Conservation (phyloP, 202 grass and related monocot genomes). For the Setaria viridis region DNA sequence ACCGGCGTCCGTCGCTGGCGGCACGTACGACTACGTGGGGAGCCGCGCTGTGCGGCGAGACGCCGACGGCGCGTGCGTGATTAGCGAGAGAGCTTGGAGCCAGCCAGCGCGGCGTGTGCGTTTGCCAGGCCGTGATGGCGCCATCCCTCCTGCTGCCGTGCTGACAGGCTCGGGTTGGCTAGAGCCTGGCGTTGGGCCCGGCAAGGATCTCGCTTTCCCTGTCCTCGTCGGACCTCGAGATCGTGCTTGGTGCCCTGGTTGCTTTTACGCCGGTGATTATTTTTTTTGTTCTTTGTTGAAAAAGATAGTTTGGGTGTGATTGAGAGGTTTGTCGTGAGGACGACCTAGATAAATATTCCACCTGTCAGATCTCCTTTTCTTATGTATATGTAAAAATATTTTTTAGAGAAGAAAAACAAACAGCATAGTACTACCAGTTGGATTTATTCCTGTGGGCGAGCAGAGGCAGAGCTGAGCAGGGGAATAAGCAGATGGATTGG, state of each 20-base stretch:
- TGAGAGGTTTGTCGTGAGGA: background rate
- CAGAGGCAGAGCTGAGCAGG: background rate
- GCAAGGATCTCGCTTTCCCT: too few species aligned
- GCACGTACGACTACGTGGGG: background rate
- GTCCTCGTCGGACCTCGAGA: background rate
- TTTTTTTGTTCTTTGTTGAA: too few species aligned
- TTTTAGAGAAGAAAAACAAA: background rate
- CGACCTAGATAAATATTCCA: background rate
- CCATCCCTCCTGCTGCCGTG: constrained; percentile 18
- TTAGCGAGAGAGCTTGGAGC: background rate
- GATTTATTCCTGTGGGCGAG: background rate
- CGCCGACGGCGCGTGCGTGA: background rate
- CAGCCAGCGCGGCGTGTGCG: too few species aligned
- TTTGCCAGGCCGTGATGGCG: constrained; percentile 21
- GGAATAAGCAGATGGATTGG: constrained; percentile 22
- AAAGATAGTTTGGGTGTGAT: background rate
- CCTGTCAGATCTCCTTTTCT: background rate
- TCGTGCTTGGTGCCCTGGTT: background rate
- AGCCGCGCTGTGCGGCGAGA: background rate
- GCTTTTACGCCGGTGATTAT: background rate
- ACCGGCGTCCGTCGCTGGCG: background rate
- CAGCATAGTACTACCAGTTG: background rate
- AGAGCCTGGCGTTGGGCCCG: background rate
- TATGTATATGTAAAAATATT: background rate
- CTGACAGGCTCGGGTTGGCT: background rate